Evolutionary conservation across 2,329 filamentous ascomycete species (phyloP).

Genomic region (Pyrenophora seminiperda): DNA sequence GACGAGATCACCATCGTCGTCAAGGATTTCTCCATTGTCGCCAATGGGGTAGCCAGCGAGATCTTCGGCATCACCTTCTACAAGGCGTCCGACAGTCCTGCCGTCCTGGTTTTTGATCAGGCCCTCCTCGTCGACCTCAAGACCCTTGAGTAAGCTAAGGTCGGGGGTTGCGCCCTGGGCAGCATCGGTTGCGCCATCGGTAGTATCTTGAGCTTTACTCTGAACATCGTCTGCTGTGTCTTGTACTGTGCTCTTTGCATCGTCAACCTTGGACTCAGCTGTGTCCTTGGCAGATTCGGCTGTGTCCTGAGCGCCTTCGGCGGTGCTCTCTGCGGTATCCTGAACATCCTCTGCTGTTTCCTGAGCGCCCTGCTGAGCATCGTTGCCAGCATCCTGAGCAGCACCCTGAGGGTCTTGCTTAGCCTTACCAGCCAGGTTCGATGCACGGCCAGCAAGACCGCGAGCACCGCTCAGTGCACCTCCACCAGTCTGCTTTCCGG

Average conservation of each 20-base stretch:
- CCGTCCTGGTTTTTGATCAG: slow-evolving; percentile 58
- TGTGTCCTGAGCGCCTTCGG: slow-evolving; percentile 38
- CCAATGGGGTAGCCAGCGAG: slow-evolving; percentile 59
- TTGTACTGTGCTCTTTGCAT: slow-evolving; percentile 45
- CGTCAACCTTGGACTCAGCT: slow-evolving; percentile 27
- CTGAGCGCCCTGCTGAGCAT: slow-evolving; percentile 44
- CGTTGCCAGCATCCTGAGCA: slow-evolving; percentile 46
- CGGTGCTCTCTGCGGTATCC: slow-evolving; percentile 43
- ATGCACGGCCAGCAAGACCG: slow-evolving; percentile 54
- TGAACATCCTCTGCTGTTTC: slow-evolving; percentile 35
- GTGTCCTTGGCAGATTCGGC: slow-evolving; percentile 37
- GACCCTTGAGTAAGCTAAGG: slow-evolving; percentile 55
- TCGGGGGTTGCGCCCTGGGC: slow-evolving; percentile 48
- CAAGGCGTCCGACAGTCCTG: slow-evolving; percentile 55
- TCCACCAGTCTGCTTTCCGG: slow-evolving; percentile 42
- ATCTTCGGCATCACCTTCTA: slow-evolving; percentile 59
- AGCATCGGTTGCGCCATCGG: slow-evolving; percentile 41
- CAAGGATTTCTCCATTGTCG: slow-evolving; percentile 61
- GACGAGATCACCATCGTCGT: slow-evolving; percentile 61
- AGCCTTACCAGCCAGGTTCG: slow-evolving; percentile 53
- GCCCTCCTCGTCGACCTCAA: slow-evolving; percentile 61
- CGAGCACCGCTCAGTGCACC: slow-evolving; percentile 53
- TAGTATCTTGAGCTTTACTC: slow-evolving; percentile 31
- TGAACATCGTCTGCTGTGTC: slow-evolving; percentile 50
- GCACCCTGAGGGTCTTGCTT: slow-evolving; percentile 46